Evolutionary conservation across 2,329 filamentous ascomycete species (phyloP).

Genomic region (Nemania serpens): DNA sequence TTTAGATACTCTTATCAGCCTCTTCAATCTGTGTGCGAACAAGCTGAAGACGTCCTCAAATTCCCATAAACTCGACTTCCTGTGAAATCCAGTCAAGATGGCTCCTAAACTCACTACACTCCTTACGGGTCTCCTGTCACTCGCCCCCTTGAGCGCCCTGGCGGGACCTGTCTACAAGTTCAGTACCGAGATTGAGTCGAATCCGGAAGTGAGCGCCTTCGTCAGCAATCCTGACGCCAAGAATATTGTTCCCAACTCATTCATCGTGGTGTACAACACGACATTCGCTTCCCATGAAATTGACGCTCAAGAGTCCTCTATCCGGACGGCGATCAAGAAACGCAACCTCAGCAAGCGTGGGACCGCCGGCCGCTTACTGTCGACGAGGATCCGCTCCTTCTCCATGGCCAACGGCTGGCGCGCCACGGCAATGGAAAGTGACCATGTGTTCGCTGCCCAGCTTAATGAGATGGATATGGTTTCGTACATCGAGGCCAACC

Average conservation of each 20-base stretch:
- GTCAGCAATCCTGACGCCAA: constrained; percentile 55
- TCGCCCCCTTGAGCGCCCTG: constrained; percentile 35
- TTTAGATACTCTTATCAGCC: constrained; percentile 5
- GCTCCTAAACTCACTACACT: constrained; percentile 37
- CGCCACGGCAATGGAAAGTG: constrained; percentile 58
- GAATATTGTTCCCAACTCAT: constrained; percentile 59
- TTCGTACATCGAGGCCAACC: constrained; percentile 59
- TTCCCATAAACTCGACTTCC: neutral
- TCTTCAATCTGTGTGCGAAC: constrained; percentile 37
- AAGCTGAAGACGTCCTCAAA: constrained; percentile 19
- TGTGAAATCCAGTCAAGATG: constrained; percentile 33
- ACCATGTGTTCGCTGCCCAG: constrained; percentile 54
- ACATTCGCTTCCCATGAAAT: constrained; percentile 55
- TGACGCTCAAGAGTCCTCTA: constrained; percentile 53
- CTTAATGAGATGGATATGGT: constrained; percentile 56
- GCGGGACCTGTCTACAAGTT: constrained; percentile 32
- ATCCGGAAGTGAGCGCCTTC: constrained; percentile 46
- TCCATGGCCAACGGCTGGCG: constrained; percentile 54
- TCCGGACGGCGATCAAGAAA: constrained; percentile 57
- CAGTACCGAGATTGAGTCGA: constrained; percentile 25
- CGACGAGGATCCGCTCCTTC: constrained; percentile 52
- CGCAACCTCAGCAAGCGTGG: constrained; percentile 61
- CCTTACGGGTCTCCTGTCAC: constrained; percentile 37
- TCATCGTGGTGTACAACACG: constrained; percentile 69
- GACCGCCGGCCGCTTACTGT: constrained; percentile 52